Conservation (phyloP, 345 rosid species). For the Arabidopsis arenosa region DNA sequence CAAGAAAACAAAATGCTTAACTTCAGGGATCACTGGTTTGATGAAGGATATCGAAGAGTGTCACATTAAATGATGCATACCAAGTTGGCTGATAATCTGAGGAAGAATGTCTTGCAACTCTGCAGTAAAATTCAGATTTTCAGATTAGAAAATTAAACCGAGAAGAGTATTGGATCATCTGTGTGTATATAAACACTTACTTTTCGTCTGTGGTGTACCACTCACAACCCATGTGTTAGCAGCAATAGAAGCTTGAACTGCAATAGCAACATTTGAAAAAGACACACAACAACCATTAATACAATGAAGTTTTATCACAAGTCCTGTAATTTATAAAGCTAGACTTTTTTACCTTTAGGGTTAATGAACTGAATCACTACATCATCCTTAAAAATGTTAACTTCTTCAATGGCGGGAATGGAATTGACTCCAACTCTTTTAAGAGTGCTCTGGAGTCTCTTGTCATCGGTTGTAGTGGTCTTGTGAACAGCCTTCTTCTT, state of each 20-base stretch:
- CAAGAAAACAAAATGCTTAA: neutral
- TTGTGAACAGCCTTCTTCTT: slow-evolving; percentile 99
- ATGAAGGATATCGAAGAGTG: neutral
- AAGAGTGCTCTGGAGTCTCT: slow-evolving; percentile 93
- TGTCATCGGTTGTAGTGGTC: slow-evolving; percentile 95
- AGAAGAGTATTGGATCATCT: neutral
- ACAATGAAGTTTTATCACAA: neutral
- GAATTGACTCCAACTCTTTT: slow-evolving; percentile 94
- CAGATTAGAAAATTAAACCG: neutral
- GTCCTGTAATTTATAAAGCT: neutral
- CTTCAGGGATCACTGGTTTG: neutral
- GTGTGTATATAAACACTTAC: slow-evolving; percentile 48
- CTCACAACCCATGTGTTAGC: slow-evolving; percentile 99
- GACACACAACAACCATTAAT: neutral
- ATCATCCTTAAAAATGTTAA: slow-evolving; percentile 96
- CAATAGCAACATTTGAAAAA: slow-evolving; percentile 19
- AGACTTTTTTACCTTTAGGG: slow-evolving; percentile 69
- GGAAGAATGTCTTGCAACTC: slow-evolving; percentile 96
- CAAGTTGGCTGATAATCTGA: slow-evolving; percentile 82
- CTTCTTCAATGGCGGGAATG: slow-evolving; percentile 97
- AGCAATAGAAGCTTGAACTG: slow-evolving; percentile 94
- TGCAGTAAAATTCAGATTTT: slow-evolving; percentile 35
- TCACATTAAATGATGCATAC: slow-evolving; percentile 46
- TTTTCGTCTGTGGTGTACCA: slow-evolving; percentile 89
- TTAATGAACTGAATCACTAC: slow-evolving; percentile 82